These are phyloP conservation scores for Leccinum uliginosum DNA, from an alignment of 768 basidiomycete species.

Conservation along the genomic window DNA sequence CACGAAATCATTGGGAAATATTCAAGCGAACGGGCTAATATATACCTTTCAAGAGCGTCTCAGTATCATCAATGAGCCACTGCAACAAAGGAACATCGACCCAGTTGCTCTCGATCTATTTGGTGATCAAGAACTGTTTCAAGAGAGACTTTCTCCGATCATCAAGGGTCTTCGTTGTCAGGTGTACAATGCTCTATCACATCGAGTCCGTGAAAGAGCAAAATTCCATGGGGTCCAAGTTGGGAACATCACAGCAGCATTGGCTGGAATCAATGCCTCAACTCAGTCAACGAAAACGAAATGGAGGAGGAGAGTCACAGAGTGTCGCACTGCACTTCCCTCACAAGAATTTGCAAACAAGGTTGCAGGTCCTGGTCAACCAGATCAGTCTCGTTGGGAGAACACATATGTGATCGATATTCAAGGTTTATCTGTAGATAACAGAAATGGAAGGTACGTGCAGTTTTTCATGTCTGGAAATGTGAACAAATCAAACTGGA, in stretches of 20 bases:
- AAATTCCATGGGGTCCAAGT: background rate
- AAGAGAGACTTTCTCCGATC: background rate
- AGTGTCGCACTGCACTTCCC: background rate
- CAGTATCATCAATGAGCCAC: background rate
- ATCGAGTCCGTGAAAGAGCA: background rate
- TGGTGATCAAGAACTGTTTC: background rate
- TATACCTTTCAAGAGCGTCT: background rate
- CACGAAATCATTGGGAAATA: background rate
- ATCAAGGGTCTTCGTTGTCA: background rate
- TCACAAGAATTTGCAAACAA: background rate
- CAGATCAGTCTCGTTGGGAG: background rate
- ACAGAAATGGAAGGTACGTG: no score
- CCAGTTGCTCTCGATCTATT: background rate
- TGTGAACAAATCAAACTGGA: no score
- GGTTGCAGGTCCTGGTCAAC: background rate
- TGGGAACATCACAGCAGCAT: background rate
- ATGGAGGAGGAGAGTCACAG: background rate
- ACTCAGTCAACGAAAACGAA: background rate
- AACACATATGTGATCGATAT: background rate
- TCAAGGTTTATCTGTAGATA: no score
- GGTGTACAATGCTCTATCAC: background rate
- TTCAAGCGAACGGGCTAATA: background rate
- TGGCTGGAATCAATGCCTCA: background rate
- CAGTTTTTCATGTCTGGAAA: no score
- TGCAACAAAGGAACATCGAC: background rate